Evolutionary conservation across 129 eudicot genomes (phyloP), one percentile per base, ranked within the genome.

Genomic region (Calendula officinalis): DNA sequence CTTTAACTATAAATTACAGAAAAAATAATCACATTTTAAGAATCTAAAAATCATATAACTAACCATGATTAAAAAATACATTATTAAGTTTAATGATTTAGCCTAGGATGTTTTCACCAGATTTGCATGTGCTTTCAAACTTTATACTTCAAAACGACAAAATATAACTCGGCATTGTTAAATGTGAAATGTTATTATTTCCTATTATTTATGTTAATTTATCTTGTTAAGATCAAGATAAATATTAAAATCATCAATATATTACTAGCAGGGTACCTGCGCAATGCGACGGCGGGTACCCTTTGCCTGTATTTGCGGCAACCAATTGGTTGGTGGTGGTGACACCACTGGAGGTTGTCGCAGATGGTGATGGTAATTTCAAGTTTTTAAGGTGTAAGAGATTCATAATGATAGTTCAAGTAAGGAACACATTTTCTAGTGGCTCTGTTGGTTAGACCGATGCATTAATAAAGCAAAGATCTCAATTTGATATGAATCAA

Each of bases 61-160:
- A 50, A 50, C 7, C 56, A 50, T 50, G 33, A 8, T 50, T 11
- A 0, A 50, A 50, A 14, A 50, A 8, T 50, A 6, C 3, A 17
- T 12, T 4, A 50, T 7, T 14, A 8, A 51, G 6, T 51, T 17
- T 7, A 51, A 51, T 15, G 56, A 51, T 51, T 6, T 33, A 8
- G 35, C 57, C 16, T 34, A 52, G 8, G 57, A 3, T 52, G 34
- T 22, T 52, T 22, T 17, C 2, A 2, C 12, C n/a, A 3, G 57
- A 17, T 22, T 22, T 51, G 13, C 57, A 51, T 51, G 57, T 51
- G 57, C 57, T 51, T 10, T 22, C 9, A 22, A 6, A n/a, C n/a
- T 16, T 51, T 27, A 51, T 11, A 51, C 57, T 22, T 5, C 6
- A 51, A 51, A 14, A 51, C 57, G 57, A 51, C 57, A 51, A 51